Evolutionary conservation across 768 basidiomycete genomes (phyloP).

Genomic region (Infundibulicybe gibba): DNA sequence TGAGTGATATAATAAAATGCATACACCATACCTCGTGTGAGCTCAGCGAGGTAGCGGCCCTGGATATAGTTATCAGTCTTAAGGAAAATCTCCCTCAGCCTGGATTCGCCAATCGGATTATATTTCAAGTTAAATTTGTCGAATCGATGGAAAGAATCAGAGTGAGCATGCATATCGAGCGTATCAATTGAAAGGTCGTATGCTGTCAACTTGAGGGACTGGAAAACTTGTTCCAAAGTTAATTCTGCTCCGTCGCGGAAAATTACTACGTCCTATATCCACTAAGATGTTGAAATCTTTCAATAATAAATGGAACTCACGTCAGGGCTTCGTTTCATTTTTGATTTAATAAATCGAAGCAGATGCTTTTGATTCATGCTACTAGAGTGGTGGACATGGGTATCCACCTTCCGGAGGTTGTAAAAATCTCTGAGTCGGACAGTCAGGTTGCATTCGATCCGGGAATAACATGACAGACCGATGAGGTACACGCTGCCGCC

Average conservation of each 20-base stretch:
- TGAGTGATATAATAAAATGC: neutral
- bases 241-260: slow-evolving; percentile 89
- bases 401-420: slow-evolving; percentile 97
- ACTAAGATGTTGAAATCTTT: neutral
- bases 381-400: slow-evolving; percentile 97
- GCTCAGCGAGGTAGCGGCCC: slow-evolving; percentile 90
- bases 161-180: slow-evolving; percentile 98
- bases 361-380: slow-evolving; percentile 99
- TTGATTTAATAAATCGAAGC: slow-evolving; percentile 97
- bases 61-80: slow-evolving; percentile 96
- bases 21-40: slow-evolving; percentile 70
- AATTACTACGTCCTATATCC: slow-evolving; percentile 84
- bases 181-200: slow-evolving; percentile 99
- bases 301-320: slow-evolving; percentile 33
- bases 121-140: slow-evolving; percentile 99
- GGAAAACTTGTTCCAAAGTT: slow-evolving; percentile 91
- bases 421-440: slow-evolving; percentile 82
- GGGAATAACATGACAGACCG: slow-evolving; percentile 32
- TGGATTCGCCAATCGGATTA: slow-evolving; percentile 93
- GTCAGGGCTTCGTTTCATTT: slow-evolving; percentile 86
- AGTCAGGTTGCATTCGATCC: neutral
- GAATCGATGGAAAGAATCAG: slow-evolving; percentile 97
- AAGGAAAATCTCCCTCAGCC: slow-evolving; percentile 94
- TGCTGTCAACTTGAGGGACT: slow-evolving; percentile 90
- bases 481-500: slow-evolving; percentile 68